Evolutionary conservation across 768 basidiomycete genomes (phyloP).

Genomic region (Mycena epipterygia): DNA sequence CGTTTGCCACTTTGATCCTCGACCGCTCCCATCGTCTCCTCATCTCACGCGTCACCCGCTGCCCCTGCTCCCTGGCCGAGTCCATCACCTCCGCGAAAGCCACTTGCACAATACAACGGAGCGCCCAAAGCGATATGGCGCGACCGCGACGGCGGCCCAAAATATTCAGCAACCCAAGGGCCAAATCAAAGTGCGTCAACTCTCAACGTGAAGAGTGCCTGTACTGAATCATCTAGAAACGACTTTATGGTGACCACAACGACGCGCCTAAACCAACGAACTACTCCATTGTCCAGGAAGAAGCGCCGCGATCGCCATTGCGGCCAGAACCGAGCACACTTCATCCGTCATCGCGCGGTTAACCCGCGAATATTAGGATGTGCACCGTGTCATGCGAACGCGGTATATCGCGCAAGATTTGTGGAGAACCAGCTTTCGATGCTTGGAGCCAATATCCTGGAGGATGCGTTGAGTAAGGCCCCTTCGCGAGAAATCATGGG

Average conservation of each 20-base stretch:
- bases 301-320: background rate
- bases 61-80: too few species aligned
- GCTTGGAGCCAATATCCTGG: background rate
- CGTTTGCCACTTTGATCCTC: too few species aligned
- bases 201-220: too few species aligned
- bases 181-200: too few species aligned
- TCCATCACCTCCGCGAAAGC: background rate
- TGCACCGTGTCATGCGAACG: constrained; percentile 14
- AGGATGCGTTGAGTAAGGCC: background rate
- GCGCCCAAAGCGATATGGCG: background rate
- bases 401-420: constrained; percentile 5
- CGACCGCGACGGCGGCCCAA: background rate
- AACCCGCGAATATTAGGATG: constrained; percentile 19
- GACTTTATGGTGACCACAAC: background rate
- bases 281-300: background rate
- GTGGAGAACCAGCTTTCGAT: constrained; percentile 1
- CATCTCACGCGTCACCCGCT: too few species aligned
- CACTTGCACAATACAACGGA: background rate
- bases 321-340: background rate
- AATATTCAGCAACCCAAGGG: too few species aligned
- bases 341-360: constrained; percentile 13
- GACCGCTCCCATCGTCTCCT: too few species aligned
- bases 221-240: too few species aligned
- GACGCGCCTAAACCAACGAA: background rate
- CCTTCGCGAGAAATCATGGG: background rate